A percentile compares a stretch with the other conserved stretches of the same genome.
These are phyloP conservation scores for Aureobasidium uvarum DNA, from an alignment of 2,329 filamentous ascomycete species.

Conservation along the genomic window DNA sequence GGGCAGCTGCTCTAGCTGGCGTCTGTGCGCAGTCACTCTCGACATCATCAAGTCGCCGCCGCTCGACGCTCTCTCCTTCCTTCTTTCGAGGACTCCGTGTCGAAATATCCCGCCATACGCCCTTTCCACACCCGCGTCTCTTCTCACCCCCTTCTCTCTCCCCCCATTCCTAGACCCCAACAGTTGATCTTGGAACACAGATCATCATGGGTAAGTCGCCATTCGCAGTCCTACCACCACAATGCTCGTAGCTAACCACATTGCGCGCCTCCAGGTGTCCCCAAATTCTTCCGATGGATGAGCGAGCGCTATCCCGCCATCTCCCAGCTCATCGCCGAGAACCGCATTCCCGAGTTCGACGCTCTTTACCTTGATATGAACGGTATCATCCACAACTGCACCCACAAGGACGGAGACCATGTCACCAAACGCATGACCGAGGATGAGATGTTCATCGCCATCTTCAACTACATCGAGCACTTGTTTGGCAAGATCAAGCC, in stretches of 20 bases:
- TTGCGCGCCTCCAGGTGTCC: constrained; percentile 60
- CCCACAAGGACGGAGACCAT: constrained; percentile 92
- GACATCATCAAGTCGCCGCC: constrained; percentile 13
- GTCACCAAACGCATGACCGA: constrained; percentile 90
- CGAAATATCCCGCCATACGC: constrained; percentile 34
- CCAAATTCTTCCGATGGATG: constrained; percentile 98
- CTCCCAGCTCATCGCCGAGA: constrained; percentile 97
- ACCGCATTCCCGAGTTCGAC: constrained; percentile 98
- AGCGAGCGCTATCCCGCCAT: constrained; percentile 98
- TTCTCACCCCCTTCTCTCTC: constrained; percentile 16
- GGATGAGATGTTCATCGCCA: constrained; percentile 99
- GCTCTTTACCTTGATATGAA: constrained; percentile 98
- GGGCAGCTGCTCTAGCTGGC: background rate
- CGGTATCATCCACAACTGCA: constrained; percentile 99
- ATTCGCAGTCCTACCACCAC: background rate
- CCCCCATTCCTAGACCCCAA: constrained; percentile 10
- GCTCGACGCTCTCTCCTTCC: constrained; percentile 26
- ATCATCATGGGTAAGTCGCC: constrained; percentile 38
- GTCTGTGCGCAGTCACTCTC: background rate
- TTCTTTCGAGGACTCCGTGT: constrained; percentile 42
- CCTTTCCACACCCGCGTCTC: constrained; percentile 28
- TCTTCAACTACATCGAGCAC: constrained; percentile 99
- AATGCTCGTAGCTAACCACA: constrained; percentile 3
- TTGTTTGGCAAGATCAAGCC: constrained; percentile 98
- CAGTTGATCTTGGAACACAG: constrained; percentile 35